Evolutionary conservation across 2,329 filamentous ascomycete genomes (phyloP).

Genomic region (Penicillium polonicum): DNA sequence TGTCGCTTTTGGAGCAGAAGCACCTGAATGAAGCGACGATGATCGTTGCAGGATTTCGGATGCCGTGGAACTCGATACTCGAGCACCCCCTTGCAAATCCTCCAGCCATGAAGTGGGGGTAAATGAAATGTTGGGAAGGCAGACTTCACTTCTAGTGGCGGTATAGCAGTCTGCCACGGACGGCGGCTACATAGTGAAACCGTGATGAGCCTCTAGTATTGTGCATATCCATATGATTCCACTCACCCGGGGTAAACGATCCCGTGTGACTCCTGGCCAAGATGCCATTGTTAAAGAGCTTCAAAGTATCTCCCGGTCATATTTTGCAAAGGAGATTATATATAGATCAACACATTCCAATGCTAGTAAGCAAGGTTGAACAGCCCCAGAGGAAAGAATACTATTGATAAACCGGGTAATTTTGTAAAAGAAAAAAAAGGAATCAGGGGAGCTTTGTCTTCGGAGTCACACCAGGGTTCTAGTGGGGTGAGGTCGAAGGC

Average conservation of each 20-base stretch:
- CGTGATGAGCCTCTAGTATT: conserved; percentile 1
- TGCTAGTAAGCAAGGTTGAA: background rate
- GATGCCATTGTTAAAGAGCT: background rate
- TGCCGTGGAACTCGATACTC: background rate
- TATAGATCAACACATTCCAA: background rate
- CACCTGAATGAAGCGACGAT: background rate
- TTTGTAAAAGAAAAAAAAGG: background rate
- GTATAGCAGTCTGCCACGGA: background rate
- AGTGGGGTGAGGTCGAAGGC: background rate
- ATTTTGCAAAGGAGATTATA: background rate
- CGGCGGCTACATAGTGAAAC: background rate
- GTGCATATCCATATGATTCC: background rate
- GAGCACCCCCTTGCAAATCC: background rate
- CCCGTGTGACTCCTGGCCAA: conserved; percentile 6
- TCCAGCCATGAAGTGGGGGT: background rate
- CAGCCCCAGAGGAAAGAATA: no score
- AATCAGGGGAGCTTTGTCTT: background rate
- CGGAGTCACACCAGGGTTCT: background rate
- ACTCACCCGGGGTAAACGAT: conserved; percentile 4
- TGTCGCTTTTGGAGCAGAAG: background rate
- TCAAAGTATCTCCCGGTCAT: background rate
- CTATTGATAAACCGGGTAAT: background rate
- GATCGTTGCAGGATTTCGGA: background rate
- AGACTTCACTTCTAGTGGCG: background rate
- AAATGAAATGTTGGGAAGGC: background rate